Base-by-base conservation (phyloP, 2,329 filamentous ascomycete genomes). In the Colletotrichum endophyticum region DNA sequence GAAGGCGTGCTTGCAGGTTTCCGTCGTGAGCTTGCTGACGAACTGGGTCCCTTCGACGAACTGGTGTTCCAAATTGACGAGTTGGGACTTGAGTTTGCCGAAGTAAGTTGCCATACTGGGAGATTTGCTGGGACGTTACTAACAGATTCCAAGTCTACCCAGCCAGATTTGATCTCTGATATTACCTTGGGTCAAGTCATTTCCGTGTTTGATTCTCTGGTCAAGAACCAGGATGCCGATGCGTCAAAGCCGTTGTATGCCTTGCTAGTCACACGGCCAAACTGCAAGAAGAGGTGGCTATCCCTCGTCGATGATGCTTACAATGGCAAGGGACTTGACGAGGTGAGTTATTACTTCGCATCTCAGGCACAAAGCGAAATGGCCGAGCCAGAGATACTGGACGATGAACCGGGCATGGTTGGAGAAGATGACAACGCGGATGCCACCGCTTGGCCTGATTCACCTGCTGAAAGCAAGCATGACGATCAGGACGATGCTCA, bases 21-120 rank as follows among this genome's bases (percentile, higher is more conserved):
- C 34, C 87, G 89, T 34, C 80, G 82, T 8, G 88, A 90, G 77
- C 84, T 91, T 16, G 81, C 83, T 22, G 84, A 86, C 53, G 89
- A 90, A 69, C 80, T 91, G 4, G 81, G 83, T 7, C 73, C 82
- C 5, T 84, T 86, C 22, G 89, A 91, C 69, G 89, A 91, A 72
- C 81, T 91, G 57, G 84, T 87, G n/a, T 85, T 90, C 56, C 87
- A 89, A 75, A 82, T 91, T 63, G 88, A 90, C 32, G 87, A 89
- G 75, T 85, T 91, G 56, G 88, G 88, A 11, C 83, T 91, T 36
- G 89, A 91, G 80, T 90, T 90, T 80, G 84, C 87, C 25, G 89
- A 91, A 83, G 88, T 89, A 83, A 78, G 86, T 77, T n/a, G 19
- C 12, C 22, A 12, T n/a, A 4, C 22, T 13, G 4, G 44, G 9